These are phyloP conservation scores for Stagonosporopsis cucurbitacearum DNA, from an alignment of 2,329 filamentous ascomycete species.

Conservation along the genomic window DNA sequence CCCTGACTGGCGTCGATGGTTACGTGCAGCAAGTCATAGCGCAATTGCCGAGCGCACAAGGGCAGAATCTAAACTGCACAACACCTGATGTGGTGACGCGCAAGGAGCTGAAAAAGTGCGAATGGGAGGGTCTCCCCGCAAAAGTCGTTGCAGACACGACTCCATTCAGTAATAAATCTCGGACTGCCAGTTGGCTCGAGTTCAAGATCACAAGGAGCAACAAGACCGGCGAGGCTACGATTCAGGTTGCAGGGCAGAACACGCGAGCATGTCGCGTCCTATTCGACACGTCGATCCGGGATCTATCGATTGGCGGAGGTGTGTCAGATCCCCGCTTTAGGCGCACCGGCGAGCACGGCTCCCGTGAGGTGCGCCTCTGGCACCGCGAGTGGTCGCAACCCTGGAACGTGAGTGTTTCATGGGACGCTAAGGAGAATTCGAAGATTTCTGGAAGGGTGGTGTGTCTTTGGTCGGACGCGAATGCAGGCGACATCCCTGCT, in stretches of 20 bases:
- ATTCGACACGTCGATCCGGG: constrained; percentile 71
- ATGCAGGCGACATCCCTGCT: constrained; percentile 78
- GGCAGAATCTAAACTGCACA: constrained; percentile 57
- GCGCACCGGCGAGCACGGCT: constrained; percentile 66
- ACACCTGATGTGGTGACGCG: constrained; percentile 51
- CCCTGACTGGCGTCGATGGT: constrained; percentile 49
- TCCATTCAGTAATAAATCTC: constrained; percentile 34
- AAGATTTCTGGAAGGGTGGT: constrained; percentile 65
- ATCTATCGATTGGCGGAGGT: constrained; percentile 69
- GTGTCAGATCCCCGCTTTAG: constrained; percentile 70
- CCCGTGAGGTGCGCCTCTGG: constrained; percentile 78
- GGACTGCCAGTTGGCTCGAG: constrained; percentile 62
- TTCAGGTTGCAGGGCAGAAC: constrained; percentile 74
- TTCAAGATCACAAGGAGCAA: constrained; percentile 63
- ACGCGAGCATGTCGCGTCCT: constrained; percentile 79
- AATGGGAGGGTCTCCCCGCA: constrained; percentile 73
- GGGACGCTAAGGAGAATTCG: constrained; percentile 54
- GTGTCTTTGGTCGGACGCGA: constrained; percentile 90
- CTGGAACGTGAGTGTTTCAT: constrained; percentile 78
- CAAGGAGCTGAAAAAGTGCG: constrained; percentile 68
- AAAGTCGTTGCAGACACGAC: constrained; percentile 61
- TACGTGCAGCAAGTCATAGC: constrained; percentile 64
- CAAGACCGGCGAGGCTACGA: constrained; percentile 61
- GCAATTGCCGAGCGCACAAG: constrained; percentile 73
- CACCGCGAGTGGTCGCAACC: constrained; percentile 77